Conservation (phyloP, 495 filamentous ascomycete genomes). For the Neurospora sp. region DNA sequence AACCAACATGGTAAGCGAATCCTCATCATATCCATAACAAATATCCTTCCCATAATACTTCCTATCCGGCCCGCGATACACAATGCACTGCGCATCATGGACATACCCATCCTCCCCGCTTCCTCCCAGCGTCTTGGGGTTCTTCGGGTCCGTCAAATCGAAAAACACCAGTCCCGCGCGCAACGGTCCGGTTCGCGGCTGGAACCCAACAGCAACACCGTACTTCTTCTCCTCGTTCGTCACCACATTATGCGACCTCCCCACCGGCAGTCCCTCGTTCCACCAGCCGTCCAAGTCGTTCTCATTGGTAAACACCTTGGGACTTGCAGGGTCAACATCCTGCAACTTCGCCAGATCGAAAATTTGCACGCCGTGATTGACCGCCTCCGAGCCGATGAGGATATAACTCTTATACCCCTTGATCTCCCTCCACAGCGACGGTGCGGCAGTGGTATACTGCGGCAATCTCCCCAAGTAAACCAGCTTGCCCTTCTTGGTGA, state of each 20-base stretch:
- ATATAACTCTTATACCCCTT: slow-evolving; percentile 34
- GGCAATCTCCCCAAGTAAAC: slow-evolving; percentile 48
- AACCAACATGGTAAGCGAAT: slow-evolving; percentile 28
- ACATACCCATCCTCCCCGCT: slow-evolving; percentile 42
- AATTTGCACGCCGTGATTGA: slow-evolving; percentile 38
- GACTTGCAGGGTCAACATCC: slow-evolving; percentile 10
- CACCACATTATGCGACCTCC: slow-evolving; percentile 41
- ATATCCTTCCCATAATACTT: slow-evolving; percentile 41
- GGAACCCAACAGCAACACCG: slow-evolving; percentile 35
- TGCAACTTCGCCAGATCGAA: slow-evolving; percentile 38
- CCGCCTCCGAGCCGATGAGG: slow-evolving; percentile 39
- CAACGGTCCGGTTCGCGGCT: slow-evolving; percentile 28
- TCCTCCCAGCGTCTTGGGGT: slow-evolving; percentile 38
- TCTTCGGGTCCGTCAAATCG: slow-evolving; percentile 36
- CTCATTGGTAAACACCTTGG: slow-evolving; percentile 20
- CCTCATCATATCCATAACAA: slow-evolving; percentile 47
- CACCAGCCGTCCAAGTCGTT: slow-evolving; percentile 28
- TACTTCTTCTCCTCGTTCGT: slow-evolving; percentile 36
- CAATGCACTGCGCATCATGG: slow-evolving; percentile 47
- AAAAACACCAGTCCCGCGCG: slow-evolving; percentile 40
- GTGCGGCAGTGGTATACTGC: slow-evolving; percentile 27
- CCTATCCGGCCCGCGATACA: slow-evolving; percentile 44
- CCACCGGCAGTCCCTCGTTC: slow-evolving; percentile 19
- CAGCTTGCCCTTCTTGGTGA: slow-evolving; percentile 39
- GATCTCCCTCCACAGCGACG: slow-evolving; percentile 43